phyloP scores from a whole-genome alignment of 305 asterid genomes.

The Ilex paraguariensis region DNA sequence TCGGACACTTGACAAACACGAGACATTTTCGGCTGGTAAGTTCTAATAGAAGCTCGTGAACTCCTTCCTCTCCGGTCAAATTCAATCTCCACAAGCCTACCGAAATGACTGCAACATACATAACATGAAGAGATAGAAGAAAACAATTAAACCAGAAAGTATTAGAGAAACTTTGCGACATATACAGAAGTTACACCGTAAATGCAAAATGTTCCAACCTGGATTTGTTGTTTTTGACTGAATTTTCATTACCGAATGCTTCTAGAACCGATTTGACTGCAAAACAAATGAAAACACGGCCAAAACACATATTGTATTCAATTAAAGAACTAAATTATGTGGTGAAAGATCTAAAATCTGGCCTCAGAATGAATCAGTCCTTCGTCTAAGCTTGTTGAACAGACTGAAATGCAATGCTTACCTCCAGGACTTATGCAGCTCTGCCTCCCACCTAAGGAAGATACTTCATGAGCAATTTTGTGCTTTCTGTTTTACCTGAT shows the following conservation, averaged over 20 bases:
- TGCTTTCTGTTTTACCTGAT: slow-evolving; percentile 89
- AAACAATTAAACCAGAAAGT: background rate
- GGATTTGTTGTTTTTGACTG: slow-evolving; percentile 65
- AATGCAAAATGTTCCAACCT: slow-evolving; percentile 37
- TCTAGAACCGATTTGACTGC: slow-evolving; percentile 74
- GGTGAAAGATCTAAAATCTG: background rate
- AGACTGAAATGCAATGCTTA: slow-evolving; percentile 25
- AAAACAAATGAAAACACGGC: slow-evolving; percentile 16
- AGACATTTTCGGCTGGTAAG: slow-evolving; percentile 84
- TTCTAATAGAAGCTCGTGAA: slow-evolving; percentile 86
- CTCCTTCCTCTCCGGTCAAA: slow-evolving; percentile 72
- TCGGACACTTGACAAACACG: slow-evolving; percentile 91
- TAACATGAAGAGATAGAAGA: background rate
- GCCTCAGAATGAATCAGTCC: no score
- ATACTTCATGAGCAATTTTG: slow-evolving; percentile 73
- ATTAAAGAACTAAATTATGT: background rate
- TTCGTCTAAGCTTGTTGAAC: no score
- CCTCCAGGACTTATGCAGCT: slow-evolving; percentile 74
- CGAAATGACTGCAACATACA: slow-evolving; percentile 64
- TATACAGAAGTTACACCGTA: background rate
- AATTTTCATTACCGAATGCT: slow-evolving; percentile 74
- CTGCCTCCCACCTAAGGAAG: slow-evolving; percentile 94
- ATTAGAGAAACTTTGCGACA: slow-evolving; percentile 10
- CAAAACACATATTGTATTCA: background rate
- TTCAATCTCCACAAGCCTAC: slow-evolving; percentile 88